Evolutionary conservation across 768 basidiomycete species (phyloP).

Genomic region (Boletus subcaerulescens): DNA sequence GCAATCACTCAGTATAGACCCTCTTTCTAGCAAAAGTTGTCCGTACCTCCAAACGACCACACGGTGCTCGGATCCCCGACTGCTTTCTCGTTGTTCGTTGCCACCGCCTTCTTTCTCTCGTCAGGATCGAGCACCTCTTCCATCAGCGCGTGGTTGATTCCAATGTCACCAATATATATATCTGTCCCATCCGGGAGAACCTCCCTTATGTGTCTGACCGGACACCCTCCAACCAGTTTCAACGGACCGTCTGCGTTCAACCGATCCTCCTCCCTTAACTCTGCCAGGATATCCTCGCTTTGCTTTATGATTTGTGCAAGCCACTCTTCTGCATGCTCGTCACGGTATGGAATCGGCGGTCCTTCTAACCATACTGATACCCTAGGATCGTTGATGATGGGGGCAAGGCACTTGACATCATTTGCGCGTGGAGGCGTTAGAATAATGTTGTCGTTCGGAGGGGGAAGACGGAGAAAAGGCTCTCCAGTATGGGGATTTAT

Average conservation of each 20-base stretch:
- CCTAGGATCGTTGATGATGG: constrained; percentile 47
- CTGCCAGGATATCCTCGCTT: constrained; percentile 21
- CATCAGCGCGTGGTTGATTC: constrained; percentile 23
- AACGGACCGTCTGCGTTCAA: constrained; percentile 19
- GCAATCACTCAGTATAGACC: background rate
- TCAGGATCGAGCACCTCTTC: constrained; percentile 36
- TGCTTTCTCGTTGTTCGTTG: constrained; percentile 40
- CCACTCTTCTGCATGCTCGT: constrained; percentile 41
- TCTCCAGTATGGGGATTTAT: constrained; percentile 44
- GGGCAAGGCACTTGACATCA: constrained; percentile 39
- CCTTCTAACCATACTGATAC: constrained; percentile 45
- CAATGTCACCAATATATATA: constrained; percentile 45
- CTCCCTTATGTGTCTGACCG: constrained; percentile 52
- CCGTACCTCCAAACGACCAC: constrained; percentile 61
- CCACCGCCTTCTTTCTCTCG: constrained; percentile 32
- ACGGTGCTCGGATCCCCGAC: constrained; percentile 54
- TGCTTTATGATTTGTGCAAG: constrained; percentile 17
- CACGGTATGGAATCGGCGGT: constrained; percentile 54
- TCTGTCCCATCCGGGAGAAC: constrained; percentile 54
- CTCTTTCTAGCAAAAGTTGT: background rate
- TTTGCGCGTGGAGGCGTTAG: constrained; percentile 53
- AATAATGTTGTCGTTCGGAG: constrained; percentile 52
- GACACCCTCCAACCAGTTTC: constrained; percentile 42
- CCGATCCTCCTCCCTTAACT: constrained; percentile 16
- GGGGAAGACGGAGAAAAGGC: constrained; percentile 52